phyloP scores from a whole-genome alignment of 2,329 filamentous ascomycete genomes.

The Diaporthe caulivora region DNA sequence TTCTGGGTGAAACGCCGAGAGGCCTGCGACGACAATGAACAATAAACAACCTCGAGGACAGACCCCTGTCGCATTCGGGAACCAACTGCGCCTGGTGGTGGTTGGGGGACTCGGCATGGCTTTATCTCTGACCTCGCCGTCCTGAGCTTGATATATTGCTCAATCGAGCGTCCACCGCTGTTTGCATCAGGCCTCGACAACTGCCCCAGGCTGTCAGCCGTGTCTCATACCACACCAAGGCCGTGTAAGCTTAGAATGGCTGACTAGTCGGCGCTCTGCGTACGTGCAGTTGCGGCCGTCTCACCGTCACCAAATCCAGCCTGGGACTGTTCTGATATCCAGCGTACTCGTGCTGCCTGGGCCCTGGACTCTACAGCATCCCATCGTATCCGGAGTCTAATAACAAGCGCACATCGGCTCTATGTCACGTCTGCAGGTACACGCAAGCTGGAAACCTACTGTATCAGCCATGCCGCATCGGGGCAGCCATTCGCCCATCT shows the following conservation, averaged over 20 bases:
- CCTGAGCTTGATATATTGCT: constrained; percentile 18
- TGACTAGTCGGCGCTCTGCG: background rate
- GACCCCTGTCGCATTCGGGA: background rate
- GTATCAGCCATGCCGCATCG: background rate
- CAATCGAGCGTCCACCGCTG: background rate
- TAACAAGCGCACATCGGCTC: constrained; percentile 6
- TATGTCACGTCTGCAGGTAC: constrained; percentile 18
- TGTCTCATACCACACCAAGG: background rate
- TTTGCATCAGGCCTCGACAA: background rate
- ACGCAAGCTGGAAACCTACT: constrained; percentile 13
- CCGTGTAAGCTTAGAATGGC: constrained; percentile 25
- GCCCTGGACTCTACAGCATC: background rate
- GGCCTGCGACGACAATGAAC: constrained; percentile 21
- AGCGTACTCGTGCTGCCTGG: too few relatives aligned
- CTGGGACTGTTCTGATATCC: background rate
- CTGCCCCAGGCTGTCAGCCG: background rate
- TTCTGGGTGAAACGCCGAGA: constrained; percentile 17
- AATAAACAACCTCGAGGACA: background rate
- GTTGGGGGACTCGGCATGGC: background rate
- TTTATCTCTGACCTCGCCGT: constrained; percentile 10
- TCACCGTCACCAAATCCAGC: background rate
- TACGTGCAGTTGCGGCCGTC: background rate
- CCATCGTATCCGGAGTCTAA: background rate
- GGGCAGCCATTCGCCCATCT: constrained; percentile 2
- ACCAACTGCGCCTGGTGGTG: constrained; percentile 18